Percentiles rank a stretch among this genome's conserved stretches.
Conservation (phyloP, 768 basidiomycete species). For the Scleroderma citrinum region DNA sequence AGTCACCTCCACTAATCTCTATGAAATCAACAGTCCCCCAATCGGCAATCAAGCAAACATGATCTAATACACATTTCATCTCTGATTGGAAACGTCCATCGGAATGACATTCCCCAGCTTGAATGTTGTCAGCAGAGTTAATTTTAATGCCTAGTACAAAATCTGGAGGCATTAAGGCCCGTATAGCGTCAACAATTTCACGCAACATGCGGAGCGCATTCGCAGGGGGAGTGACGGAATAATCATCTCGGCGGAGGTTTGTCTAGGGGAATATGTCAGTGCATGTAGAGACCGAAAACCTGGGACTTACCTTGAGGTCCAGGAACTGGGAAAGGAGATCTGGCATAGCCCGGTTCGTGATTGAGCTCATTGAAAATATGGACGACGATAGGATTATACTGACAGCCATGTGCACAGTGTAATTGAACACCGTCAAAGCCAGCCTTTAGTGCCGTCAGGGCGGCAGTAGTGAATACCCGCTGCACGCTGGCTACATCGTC, state of each 20-base stretch:
- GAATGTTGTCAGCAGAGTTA: constrained; percentile 70
- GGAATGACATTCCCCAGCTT: constrained; percentile 20
- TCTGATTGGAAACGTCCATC: constrained; percentile 28
- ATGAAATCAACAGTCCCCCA: constrained; percentile 77
- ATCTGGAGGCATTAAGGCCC: constrained; percentile 42
- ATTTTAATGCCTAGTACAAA: constrained; percentile 78
- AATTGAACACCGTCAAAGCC: constrained; percentile 87
- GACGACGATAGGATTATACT: constrained; percentile 26
- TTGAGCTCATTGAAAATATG: not conserved
- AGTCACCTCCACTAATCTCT: constrained; percentile 85
- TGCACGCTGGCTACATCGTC: constrained; percentile 59
- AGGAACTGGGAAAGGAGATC: constrained; percentile 79
- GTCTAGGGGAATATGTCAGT: constrained; percentile 25
- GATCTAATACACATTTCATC: constrained; percentile 43
- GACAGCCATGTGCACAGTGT: constrained; percentile 84
- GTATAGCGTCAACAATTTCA: constrained; percentile 51
- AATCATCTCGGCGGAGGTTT: constrained; percentile 57
- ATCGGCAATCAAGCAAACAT: constrained; percentile 52
- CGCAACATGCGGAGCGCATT: constrained; percentile 54
- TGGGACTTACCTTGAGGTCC: constrained; percentile 51
- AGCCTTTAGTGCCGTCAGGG: constrained; percentile 52
- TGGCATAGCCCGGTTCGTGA: constrained; percentile 19
- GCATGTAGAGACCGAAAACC: constrained; percentile 10
- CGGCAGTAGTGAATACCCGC: constrained; percentile 59
- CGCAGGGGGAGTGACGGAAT: constrained; percentile 32